Base-by-base conservation (phyloP, 108 stramenopile genomes). In the Pinguiococcus pyrenoidosus region DNA sequence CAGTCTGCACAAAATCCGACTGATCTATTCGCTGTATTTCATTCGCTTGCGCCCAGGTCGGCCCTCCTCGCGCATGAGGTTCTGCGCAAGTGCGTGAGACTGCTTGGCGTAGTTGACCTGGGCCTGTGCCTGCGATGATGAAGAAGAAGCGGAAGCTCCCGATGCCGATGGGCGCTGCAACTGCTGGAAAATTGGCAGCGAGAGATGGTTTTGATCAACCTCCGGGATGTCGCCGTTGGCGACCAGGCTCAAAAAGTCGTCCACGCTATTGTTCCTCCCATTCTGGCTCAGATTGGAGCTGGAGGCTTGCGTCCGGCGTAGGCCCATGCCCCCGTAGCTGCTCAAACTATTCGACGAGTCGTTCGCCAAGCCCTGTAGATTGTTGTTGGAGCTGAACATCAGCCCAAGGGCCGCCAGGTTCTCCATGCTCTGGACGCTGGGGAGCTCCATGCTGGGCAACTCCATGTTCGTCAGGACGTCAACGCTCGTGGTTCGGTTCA, bases 201-300 rank as follows among this genome's bases (percentile, higher is more conserved):
- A 46, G 21, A 89, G 59, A 42, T 85, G 57, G 14, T 64, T 47
- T 9, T 81, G 71, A 68, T 84, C 87, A 56, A 83, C 77, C 51
- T 83, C 82, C 0, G 87, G 82, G 32, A 85, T 84, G 54, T 89
- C 84, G 0, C 87, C 87, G 2, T 76, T 69, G 32, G 79, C 76
- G 36, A 89, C 75, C 38, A 85, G 54, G 46, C 71, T 79, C 58
- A 89, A 59, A 52, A 89, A 89, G 36, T 89, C 83, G 43, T 89
- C 87, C 18, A 89, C 81, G 41, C 75, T 77, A 7, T 76, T 63
- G 48, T 83, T 82, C 7, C 79, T 73, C 6, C 13, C 27, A 14
- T 76, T 4, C 4, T 13, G 29, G 46, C 29, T 30, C 46, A 46
- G 17, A 1, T 1, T 20, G 8, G 18, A 20, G 3, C 17, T 9